Base-by-base conservation (phyloP, 345 rosid genomes). In the Aquilaria malaccensis region DNA sequence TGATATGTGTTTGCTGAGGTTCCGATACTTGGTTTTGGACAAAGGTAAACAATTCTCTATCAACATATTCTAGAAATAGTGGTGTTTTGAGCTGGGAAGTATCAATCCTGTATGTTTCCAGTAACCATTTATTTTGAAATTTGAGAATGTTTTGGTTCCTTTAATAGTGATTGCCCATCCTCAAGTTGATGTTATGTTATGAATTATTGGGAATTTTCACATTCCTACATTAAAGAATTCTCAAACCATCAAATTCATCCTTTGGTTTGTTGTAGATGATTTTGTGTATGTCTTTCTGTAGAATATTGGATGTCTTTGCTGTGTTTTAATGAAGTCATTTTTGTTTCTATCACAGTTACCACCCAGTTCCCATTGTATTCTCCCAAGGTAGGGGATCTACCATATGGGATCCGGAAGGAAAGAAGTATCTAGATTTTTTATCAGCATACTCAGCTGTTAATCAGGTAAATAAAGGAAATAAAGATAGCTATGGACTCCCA, bases 401-500 rank as follows among this genome's bases (percentile, higher is more conserved):
- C 13, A 67, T 94, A 64, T 86, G 86, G 91, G 99, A 94, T 66
- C 99, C 97, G 37, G 97, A 94, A 66, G 99, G 96, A 37, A 94
- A 88, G 56, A 80, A 82, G 72, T 94, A 94, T 70, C 72, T 94
- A 29, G 99, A 90, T 79, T 94, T 94, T 78, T 87, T 94, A 53
- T 74, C 97, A 9, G 96, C 97, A 70, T 90, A 94, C 71, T 90
- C 96, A 11, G 99, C 99, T 3, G 95, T 86, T 69, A 94, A 90
- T 75, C 99, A 90, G 91, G 97, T 94, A 74, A 55, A 12, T 12
- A 11, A 2, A 7, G 37, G 3, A 4, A 30, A 30, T 49, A 37
- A 37, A 9, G 7, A 12, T 33, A 31, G 30, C 15, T 22, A 9
- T 43, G 30, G 50, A 9, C 15, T 45, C 43, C 13, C 43, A 22